These are phyloP conservation scores for Ettlia oleoabundans DNA, from an alignment of 139 green algal genomes.

Conservation along the genomic window DNA sequence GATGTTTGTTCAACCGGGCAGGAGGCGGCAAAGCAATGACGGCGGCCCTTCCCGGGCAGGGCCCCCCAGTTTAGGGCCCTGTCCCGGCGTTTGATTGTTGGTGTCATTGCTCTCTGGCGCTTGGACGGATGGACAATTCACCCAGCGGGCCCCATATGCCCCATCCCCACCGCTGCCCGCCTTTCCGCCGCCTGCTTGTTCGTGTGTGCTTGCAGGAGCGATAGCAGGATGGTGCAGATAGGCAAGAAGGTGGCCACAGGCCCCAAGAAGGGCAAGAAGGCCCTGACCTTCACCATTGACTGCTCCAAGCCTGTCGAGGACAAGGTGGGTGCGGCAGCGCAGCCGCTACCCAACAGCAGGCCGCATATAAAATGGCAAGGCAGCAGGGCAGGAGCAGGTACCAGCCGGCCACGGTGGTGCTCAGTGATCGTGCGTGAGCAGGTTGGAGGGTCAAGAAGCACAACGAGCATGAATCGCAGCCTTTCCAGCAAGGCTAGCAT, in stretches of 20 bases:
- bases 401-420: too few relatives aligned
- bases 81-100: too few relatives aligned
- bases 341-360: background rate
- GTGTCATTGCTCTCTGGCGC: too few relatives aligned
- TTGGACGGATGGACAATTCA: background rate
- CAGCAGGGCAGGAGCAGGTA: too few relatives aligned
- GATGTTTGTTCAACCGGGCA: background rate
- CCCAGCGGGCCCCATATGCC: background rate
- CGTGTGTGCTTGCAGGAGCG: slow-evolving; percentile 30
- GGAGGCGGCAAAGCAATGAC: background rate
- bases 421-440: too few relatives aligned
- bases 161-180: background rate
- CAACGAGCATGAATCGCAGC: too few relatives aligned
- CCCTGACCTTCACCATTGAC: slow-evolving; percentile 85
- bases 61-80: too few relatives aligned
- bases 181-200: background rate
- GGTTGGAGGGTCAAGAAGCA: too few relatives aligned
- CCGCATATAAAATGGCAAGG: too few relatives aligned
- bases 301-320: slow-evolving; percentile 92
- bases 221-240: slow-evolving; percentile 50
- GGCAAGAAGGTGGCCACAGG: slow-evolving; percentile 23
- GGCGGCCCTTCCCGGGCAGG: background rate
- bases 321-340: slow-evolving; percentile 45
- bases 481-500: too few relatives aligned
- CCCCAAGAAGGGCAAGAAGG: slow-evolving; percentile 80